Percentiles rank a stretch among this genome's conserved stretches.
Evolutionary conservation across 140 eudicot species (phyloP).

Genomic region (Senecio squalidus): DNA sequence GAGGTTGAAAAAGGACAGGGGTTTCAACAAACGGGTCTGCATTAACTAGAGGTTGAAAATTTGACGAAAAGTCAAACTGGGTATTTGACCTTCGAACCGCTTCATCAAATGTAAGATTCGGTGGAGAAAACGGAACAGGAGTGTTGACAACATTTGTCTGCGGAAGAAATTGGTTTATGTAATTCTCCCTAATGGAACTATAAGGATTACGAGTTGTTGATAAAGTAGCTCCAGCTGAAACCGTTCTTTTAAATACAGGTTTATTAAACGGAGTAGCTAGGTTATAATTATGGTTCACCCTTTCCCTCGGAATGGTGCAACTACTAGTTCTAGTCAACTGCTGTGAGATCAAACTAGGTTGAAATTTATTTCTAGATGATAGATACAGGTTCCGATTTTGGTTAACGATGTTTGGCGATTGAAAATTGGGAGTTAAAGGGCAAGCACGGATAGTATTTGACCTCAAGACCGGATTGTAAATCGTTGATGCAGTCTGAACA

Average conservation of each 20-base stretch:
- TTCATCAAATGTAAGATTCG: constrained; percentile 10
- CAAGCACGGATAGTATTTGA: constrained; percentile 26
- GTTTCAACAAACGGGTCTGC: constrained; percentile 4
- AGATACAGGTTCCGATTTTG: constrained; percentile 22
- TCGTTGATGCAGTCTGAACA: constrained; percentile 8
- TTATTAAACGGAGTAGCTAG: constrained; percentile 25
- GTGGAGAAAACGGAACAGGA: constrained; percentile 25
- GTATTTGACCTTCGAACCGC: constrained; percentile 9
- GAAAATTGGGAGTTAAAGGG: constrained; percentile 28
- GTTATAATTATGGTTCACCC: constrained; percentile 23
- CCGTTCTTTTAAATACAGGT: constrained; percentile 38
- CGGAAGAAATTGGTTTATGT: constrained; percentile 10
- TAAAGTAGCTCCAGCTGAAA: constrained; percentile 14
- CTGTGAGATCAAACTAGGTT: constrained; percentile 30
- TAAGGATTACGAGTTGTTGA: constrained; percentile 9
- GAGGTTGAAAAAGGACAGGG: constrained; percentile 27
- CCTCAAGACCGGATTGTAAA: constrained; percentile 18
- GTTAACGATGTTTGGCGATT: constrained; percentile 20
- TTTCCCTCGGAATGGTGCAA: constrained; percentile 27
- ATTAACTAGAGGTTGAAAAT: constrained; percentile 12
- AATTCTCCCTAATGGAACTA: constrained; percentile 12
- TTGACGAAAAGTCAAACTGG: constrained; percentile 18
- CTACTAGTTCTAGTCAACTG: constrained; percentile 34
- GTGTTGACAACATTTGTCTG: constrained; percentile 17
- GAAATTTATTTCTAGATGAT: constrained; percentile 37